phyloP scores from a whole-genome alignment of 768 basidiomycete species.

The Amanita rimosa region DNA sequence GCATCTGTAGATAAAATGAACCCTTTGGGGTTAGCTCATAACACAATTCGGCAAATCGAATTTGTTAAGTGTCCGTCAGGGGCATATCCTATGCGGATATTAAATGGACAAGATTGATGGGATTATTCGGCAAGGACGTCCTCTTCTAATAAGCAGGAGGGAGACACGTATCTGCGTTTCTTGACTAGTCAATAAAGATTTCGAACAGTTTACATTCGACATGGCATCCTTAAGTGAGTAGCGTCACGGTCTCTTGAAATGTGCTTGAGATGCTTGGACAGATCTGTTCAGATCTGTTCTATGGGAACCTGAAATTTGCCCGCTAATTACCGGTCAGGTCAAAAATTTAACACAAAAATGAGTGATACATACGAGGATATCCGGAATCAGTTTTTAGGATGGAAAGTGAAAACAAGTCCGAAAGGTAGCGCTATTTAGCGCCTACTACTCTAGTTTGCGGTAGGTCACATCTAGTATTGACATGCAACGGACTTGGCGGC shows the following conservation, averaged over 20 bases:
- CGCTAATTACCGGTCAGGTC: not conserved
- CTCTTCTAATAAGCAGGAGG: not conserved
- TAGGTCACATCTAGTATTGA: too few species aligned
- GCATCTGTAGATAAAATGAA: not conserved
- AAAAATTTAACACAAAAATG: not conserved
- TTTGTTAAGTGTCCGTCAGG: conserved; percentile 3
- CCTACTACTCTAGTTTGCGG: too few species aligned
- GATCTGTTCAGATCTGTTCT: not conserved
- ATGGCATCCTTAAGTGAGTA: not conserved
- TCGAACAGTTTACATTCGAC: too few species aligned
- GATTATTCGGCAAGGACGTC: not conserved
- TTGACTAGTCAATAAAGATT: not conserved
- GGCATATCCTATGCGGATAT: conserved; percentile 3
- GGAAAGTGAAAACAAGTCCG: too few species aligned
- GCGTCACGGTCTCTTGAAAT: not conserved
- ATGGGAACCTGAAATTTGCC: not conserved
- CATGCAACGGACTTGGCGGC: too few species aligned
- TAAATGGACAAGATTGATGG: conserved; percentile 6
- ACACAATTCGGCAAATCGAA: not conserved
- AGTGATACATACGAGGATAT: too few species aligned
- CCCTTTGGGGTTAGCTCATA: not conserved
- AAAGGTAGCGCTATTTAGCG: too few species aligned
- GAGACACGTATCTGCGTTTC: not conserved
- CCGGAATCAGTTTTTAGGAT: too few species aligned
- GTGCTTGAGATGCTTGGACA: not conserved